Conservation (phyloP, 2,329 filamentous ascomycete species). For the Leptographium lundbergii region DNA sequence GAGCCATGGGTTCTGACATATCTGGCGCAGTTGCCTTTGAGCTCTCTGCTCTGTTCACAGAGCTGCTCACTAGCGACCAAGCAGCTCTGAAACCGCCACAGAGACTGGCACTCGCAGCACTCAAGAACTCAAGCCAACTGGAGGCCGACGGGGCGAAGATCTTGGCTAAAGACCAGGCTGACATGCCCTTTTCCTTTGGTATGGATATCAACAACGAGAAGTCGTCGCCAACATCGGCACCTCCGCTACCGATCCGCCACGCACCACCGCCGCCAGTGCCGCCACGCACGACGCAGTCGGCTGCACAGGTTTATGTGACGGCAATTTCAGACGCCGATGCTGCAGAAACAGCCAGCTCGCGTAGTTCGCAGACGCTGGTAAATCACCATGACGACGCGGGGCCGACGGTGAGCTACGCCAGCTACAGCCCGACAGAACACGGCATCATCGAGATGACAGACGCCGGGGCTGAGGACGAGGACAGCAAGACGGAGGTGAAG, state of each 20-base stretch:
- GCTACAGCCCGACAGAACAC: slow-evolving; percentile 1
- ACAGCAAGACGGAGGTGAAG: not conserved
- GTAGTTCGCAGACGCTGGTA: slow-evolving; percentile 41
- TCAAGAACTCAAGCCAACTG: slow-evolving; percentile 30
- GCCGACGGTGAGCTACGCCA: slow-evolving; percentile 17
- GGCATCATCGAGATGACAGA: not conserved
- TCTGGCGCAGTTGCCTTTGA: slow-evolving; percentile 53
- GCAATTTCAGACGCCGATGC: slow-evolving; percentile 15
- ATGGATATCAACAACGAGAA: slow-evolving; percentile 3
- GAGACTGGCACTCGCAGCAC: slow-evolving; percentile 66
- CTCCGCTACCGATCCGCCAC: slow-evolving; percentile 37
- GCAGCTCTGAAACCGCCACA: slow-evolving; percentile 58
- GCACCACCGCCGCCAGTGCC: slow-evolving; percentile 24
- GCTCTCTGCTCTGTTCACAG: slow-evolving; percentile 55
- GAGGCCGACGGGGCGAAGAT: slow-evolving; percentile 10
- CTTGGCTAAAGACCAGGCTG: slow-evolving; percentile 4
- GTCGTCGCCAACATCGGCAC: slow-evolving; percentile 12
- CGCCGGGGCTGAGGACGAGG: not conserved
- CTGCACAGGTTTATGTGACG: slow-evolving; percentile 13
- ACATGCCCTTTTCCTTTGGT: not conserved
- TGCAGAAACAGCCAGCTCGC: slow-evolving; percentile 30
- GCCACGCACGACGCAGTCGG: slow-evolving; percentile 12
- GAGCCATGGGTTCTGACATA: not conserved
- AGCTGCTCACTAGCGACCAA: slow-evolving; percentile 51
- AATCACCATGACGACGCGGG: slow-evolving; percentile 26